Conservation (phyloP, 75 land plant species). For the Adiantum capillusveneris region DNA sequence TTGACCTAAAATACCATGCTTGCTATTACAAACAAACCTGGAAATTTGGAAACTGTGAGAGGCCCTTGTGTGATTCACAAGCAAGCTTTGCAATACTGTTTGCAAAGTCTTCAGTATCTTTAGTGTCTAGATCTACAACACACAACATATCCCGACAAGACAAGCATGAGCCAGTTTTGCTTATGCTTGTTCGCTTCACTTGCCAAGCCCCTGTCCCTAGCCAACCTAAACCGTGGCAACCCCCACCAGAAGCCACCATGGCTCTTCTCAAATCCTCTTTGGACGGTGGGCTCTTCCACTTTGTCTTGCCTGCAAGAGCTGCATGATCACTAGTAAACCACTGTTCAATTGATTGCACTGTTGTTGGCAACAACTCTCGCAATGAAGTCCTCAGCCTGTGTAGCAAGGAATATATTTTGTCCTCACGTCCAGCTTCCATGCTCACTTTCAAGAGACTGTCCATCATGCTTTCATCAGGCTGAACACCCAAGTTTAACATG, state of each 20-base stretch:
- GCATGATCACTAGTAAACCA: slow-evolving; percentile 56
- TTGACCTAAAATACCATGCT: too few species aligned
- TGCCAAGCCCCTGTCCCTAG: slow-evolving; percentile 58
- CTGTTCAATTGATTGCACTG: slow-evolving; percentile 37
- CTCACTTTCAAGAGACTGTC: slow-evolving; percentile 47
- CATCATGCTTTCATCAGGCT: slow-evolving; percentile 52
- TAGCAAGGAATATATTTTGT: slow-evolving; percentile 54
- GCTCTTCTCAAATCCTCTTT: slow-evolving; percentile 20
- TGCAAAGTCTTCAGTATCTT: slow-evolving; percentile 58
- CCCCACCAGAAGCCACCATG: slow-evolving; percentile 46
- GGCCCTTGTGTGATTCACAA: slow-evolving; percentile 25
- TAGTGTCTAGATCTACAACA: slow-evolving; percentile 48
- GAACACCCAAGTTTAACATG: slow-evolving; percentile 40
- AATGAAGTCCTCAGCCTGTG: slow-evolving; percentile 49
- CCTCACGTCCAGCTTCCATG: slow-evolving; percentile 26
- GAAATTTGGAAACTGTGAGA: slow-evolving; percentile 33
- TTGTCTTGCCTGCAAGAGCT: slow-evolving; percentile 19
- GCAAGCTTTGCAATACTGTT: slow-evolving; percentile 45
- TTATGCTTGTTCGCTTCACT: slow-evolving; percentile 29
- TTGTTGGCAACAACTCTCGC: slow-evolving; percentile 35
- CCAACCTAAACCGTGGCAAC: slow-evolving; percentile 83
- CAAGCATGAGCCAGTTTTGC: slow-evolving; percentile 34
- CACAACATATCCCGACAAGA: slow-evolving; percentile 47
- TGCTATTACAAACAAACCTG: too few species aligned
- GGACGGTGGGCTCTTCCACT: slow-evolving; percentile 27